These are phyloP conservation scores for Ceratobasidium papillatum DNA, from an alignment of 1,284 basidiomycete genomes.

Conservation along the genomic window DNA sequence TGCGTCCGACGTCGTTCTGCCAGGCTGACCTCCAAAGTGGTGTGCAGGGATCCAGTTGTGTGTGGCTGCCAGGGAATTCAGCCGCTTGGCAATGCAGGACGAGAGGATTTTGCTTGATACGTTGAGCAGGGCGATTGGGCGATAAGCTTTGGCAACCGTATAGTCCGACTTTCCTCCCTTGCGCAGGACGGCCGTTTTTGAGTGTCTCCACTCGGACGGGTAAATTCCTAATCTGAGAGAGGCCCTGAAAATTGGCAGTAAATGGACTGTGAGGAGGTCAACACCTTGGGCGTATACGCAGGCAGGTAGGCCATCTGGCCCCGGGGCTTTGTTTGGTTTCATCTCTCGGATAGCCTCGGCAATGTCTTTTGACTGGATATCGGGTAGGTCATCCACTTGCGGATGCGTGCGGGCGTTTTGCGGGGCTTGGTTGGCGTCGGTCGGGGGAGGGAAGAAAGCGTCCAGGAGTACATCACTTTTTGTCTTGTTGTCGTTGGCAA, in stretches of 20 bases:
- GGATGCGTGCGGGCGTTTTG: not conserved
- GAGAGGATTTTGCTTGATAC: constrained; percentile 49
- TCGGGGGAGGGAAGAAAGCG: constrained; percentile 41
- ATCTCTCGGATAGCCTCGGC: constrained; percentile 13
- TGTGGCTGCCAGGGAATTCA: constrained; percentile 20
- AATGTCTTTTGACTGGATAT: not conserved
- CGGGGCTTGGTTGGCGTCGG: not conserved
- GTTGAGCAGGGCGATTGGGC: constrained; percentile 44
- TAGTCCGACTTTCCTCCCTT: constrained; percentile 48
- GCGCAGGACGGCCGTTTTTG: constrained; percentile 42
- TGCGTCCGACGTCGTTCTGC: constrained; percentile 36
- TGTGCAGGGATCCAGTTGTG: constrained; percentile 24
- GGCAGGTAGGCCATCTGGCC: constrained; percentile 53
- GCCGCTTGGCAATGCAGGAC: constrained; percentile 45
- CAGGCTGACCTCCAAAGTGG: constrained; percentile 40
- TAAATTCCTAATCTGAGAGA: constrained; percentile 47
- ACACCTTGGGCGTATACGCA: constrained; percentile 46
- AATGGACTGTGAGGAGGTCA: constrained; percentile 50
- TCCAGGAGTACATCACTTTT: constrained; percentile 34
- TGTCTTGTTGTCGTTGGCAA: not conserved
- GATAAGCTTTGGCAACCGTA: constrained; percentile 48
- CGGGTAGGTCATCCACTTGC: not conserved
- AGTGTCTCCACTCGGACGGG: constrained; percentile 49
- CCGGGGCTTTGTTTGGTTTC: constrained; percentile 52
- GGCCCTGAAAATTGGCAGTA: constrained; percentile 47